These are phyloP conservation scores for Pythium insidiosum DNA, from an alignment of 352 stramenopile species.

Conservation along the genomic window DNA sequence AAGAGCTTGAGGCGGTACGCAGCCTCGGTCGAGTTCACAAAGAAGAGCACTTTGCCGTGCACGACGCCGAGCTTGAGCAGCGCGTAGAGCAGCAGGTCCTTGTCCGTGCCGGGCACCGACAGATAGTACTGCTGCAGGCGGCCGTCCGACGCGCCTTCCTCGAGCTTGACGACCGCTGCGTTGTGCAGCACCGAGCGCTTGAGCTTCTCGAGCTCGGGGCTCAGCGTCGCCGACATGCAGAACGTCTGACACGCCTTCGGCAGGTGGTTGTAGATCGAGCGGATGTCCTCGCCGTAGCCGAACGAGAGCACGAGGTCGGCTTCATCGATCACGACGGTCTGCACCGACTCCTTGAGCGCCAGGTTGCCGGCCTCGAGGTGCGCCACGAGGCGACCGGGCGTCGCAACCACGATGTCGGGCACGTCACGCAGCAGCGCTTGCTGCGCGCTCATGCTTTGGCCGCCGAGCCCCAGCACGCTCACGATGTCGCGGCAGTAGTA, in stretches of 20 bases:
- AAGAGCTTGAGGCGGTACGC: slow-evolving; percentile 98
- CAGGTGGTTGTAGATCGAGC: slow-evolving; percentile 89
- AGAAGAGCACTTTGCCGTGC: slow-evolving; percentile 97
- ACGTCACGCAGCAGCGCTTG: slow-evolving; percentile 80
- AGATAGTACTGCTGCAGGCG: slow-evolving; percentile 97
- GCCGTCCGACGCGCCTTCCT: slow-evolving; percentile 86
- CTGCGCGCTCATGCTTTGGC: slow-evolving; percentile 86
- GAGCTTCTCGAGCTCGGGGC: slow-evolving; percentile 93
- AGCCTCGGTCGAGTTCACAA: slow-evolving; percentile 95
- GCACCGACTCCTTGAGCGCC: slow-evolving; percentile 84
- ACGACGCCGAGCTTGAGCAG: slow-evolving; percentile 97
- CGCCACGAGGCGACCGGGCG: slow-evolving; percentile 90
- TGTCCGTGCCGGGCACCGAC: slow-evolving; percentile 83
- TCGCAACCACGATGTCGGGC: slow-evolving; percentile 92
- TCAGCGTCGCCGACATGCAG: slow-evolving; percentile 98
- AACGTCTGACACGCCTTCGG: slow-evolving; percentile 98
- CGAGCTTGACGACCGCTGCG: slow-evolving; percentile 95
- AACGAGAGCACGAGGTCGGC: slow-evolving; percentile 98
- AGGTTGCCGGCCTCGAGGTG: slow-evolving; percentile 79
- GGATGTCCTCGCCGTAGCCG: slow-evolving; percentile 91
- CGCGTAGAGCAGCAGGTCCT: slow-evolving; percentile 97
- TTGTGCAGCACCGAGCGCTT: slow-evolving; percentile 97
- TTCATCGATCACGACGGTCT: slow-evolving; percentile 98
- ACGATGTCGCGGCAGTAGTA: slow-evolving; percentile 97
- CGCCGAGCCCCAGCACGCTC: slow-evolving; percentile 85